Evolutionary conservation across 2,329 filamentous ascomycete species (phyloP).

Genomic region (Lachnellula occidentalis): DNA sequence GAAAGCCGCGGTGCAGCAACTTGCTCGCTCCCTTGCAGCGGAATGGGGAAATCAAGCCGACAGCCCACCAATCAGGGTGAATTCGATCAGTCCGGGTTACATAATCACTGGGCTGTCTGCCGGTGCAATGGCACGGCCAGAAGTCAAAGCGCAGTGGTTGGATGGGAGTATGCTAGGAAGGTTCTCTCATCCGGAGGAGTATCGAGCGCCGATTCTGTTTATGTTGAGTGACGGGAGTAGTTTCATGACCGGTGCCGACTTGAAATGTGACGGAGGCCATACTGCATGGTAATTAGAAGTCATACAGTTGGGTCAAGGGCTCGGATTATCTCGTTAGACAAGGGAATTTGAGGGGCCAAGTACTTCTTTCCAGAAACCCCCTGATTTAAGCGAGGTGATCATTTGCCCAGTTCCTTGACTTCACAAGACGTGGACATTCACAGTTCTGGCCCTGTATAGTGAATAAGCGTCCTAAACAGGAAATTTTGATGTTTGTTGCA

Average conservation of each 20-base stretch:
- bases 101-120: slow-evolving; percentile 61
- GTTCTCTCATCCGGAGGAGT: slow-evolving; percentile 52
- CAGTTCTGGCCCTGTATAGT: too few species aligned
- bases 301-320: too few species aligned
- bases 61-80: slow-evolving; percentile 42
- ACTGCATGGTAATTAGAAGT: slow-evolving; percentile 43
- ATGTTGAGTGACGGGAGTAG: slow-evolving; percentile 37
- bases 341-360: too few species aligned
- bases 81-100: slow-evolving; percentile 61
- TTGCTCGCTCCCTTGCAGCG: slow-evolving; percentile 56
- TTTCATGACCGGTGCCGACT: slow-evolving; percentile 41
- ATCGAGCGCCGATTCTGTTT: slow-evolving; percentile 49
- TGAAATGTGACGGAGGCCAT: slow-evolving; percentile 40
- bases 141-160: slow-evolving; percentile 49
- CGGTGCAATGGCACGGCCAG: slow-evolving; percentile 62
- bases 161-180: slow-evolving; percentile 53
- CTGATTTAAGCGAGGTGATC: too few species aligned
- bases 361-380: too few species aligned
- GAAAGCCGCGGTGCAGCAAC: slow-evolving; percentile 59
- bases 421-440: too few species aligned
- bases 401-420: too few species aligned
- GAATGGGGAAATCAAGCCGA: slow-evolving; percentile 60
- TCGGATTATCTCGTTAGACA: too few species aligned
- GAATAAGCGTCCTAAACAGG: too few species aligned
- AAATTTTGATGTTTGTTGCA: too few species aligned